A percentile compares a stretch with the other conserved stretches of the same genome.
phyloP scores from a whole-genome alignment of 2,329 filamentous ascomycete species.

The Penicillium sp. region DNA sequence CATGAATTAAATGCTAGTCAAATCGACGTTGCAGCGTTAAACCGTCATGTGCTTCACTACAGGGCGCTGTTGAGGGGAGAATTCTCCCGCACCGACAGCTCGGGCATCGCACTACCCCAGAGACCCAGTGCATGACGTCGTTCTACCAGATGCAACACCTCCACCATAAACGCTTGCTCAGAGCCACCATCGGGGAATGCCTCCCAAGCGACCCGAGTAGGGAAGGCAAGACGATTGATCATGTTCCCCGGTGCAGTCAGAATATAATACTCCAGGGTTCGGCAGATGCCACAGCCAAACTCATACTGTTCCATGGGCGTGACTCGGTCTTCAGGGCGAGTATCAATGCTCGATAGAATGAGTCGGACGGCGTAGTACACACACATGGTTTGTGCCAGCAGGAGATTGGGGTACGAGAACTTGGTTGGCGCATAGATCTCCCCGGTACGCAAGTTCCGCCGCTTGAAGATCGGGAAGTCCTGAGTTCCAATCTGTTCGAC shows the following conservation, averaged over 20 bases:
- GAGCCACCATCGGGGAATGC: constrained; percentile 41
- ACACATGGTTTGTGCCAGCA: constrained; percentile 46
- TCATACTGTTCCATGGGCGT: constrained; percentile 41
- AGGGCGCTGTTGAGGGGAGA: constrained; percentile 30
- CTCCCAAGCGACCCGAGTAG: constrained; percentile 47
- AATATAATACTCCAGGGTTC: constrained; percentile 45
- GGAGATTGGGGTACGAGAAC: constrained; percentile 44
- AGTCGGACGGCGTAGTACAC: constrained; percentile 43
- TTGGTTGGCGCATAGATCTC: constrained; percentile 38
- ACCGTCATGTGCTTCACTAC: neutral
- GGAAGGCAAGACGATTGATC: constrained; percentile 48
- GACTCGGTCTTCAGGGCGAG: constrained; percentile 38
- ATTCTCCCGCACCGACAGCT: constrained; percentile 39
- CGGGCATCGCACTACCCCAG: constrained; percentile 46
- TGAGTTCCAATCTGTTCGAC: constrained; percentile 33
- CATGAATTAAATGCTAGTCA: constrained; percentile 4
- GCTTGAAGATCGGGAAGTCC: constrained; percentile 42
- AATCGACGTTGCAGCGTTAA: neutral
- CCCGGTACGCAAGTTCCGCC: constrained; percentile 43
- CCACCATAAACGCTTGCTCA: constrained; percentile 41
- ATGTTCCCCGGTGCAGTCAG: constrained; percentile 45
- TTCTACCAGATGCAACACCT: constrained; percentile 44
- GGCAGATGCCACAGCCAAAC: constrained; percentile 45
- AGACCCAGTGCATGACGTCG: constrained; percentile 43
- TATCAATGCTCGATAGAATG: constrained; percentile 44